phyloP scores from a whole-genome alignment of 305 asterid species.

The Lippia alba region DNA sequence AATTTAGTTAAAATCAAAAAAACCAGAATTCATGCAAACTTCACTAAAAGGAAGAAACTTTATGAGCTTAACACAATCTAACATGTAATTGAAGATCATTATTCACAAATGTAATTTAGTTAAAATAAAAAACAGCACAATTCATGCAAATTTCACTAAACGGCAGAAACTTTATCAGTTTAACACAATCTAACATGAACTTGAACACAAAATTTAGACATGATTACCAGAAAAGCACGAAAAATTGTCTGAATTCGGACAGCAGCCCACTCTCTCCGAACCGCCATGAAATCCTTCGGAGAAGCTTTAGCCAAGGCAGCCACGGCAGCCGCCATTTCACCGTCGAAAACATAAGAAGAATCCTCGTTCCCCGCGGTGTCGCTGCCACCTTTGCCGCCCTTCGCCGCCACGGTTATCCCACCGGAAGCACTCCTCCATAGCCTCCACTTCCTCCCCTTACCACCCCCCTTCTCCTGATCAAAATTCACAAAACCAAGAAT shows the following conservation, averaged over 20 bases:
- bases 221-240: slow-evolving; percentile 75
- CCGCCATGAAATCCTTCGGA: slow-evolving; percentile 69
- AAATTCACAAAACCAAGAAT: not conserved
- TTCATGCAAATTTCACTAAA: not conserved
- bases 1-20: not conserved
- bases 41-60: too few species aligned
- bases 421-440: slow-evolving; percentile 84
- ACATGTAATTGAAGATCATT: not conserved
- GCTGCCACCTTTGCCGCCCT: slow-evolving; percentile 48
- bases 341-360: slow-evolving; percentile 48
- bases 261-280: slow-evolving; percentile 82
- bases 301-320: slow-evolving; percentile 76
- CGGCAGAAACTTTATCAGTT: too few species aligned
- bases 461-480: slow-evolving; percentile 61
- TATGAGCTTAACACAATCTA: too few species aligned
- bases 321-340: slow-evolving; percentile 73
- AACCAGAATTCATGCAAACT: not conserved
- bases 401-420: slow-evolving; percentile 47
- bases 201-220: not conserved
- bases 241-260: slow-evolving; percentile 73
- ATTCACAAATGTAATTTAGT: not conserved
- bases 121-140: not conserved
- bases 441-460: slow-evolving; percentile 76
- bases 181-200: too few species aligned
- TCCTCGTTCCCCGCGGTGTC: slow-evolving; percentile 52